A percentile compares a stretch with the other conserved stretches of the same genome.
Conservation (phyloP, 108 stramenopile genomes). For the Schizochytrium sp. region DNA sequence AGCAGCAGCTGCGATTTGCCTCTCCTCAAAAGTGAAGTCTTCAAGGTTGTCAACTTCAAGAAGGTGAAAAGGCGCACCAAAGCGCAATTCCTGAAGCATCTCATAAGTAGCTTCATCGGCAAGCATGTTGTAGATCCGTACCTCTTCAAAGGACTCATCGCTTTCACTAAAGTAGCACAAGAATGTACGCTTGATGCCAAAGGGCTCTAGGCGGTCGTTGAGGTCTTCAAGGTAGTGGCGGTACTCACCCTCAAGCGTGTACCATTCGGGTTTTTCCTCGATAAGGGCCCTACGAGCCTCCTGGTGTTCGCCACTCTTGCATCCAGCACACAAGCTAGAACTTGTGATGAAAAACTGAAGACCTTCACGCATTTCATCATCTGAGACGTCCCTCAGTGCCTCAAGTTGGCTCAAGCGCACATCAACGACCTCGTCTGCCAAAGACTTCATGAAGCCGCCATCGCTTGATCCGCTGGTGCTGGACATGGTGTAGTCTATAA, state of each 20-base stretch:
- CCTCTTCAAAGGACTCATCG: background rate
- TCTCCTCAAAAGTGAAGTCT: too few species aligned
- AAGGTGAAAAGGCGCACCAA: constrained; percentile 4
- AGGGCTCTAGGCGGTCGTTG: background rate
- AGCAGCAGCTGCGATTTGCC: background rate
- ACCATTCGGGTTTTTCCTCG: background rate
- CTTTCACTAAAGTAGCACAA: background rate
- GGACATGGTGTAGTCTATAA: too few species aligned
- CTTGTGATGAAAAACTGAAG: background rate
- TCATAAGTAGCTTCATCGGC: background rate
- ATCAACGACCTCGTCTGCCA: too few species aligned
- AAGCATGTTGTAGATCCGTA: background rate
- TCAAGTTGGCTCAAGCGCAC: too few species aligned
- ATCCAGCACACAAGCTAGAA: background rate
- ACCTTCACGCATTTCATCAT: background rate
- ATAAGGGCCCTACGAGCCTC: background rate
- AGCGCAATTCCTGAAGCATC: background rate
- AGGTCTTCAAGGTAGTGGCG: background rate
- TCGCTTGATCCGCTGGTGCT: too few species aligned
- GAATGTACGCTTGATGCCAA: background rate
- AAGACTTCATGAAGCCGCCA: too few species aligned
- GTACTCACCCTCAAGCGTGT: background rate
- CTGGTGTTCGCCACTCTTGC: background rate
- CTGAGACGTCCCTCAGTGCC: background rate
- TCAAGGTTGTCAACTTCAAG: background rate